Percentiles rank a stretch among this genome's conserved stretches.
Conservation (phyloP, 257 asterid species). For the Echium plantagineum region DNA sequence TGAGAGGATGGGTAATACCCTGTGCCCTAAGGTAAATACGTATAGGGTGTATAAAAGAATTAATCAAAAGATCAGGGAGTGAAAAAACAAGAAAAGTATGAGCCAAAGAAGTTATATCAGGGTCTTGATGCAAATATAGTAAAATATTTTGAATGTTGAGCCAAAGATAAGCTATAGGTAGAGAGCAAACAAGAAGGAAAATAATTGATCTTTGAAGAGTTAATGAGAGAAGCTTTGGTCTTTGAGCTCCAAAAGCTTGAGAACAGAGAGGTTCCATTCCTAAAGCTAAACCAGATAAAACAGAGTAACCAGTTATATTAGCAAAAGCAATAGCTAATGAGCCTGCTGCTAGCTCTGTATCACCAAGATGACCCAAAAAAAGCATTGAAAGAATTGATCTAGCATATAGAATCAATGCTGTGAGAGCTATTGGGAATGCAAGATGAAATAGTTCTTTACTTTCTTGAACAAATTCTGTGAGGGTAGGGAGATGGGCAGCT, state of each 20-base stretch:
- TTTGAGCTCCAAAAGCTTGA: constrained; percentile 69
- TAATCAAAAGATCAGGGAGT: constrained; percentile 56
- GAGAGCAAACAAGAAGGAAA: constrained; percentile 42
- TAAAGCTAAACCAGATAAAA: constrained; percentile 54
- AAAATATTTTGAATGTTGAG: constrained; percentile 48
- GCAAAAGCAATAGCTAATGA: constrained; percentile 74
- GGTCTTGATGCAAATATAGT: constrained; percentile 55
- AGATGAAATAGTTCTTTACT: constrained; percentile 37
- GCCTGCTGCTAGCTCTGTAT: constrained; percentile 57
- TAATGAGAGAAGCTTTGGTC: constrained; percentile 47
- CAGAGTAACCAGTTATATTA: constrained; percentile 57
- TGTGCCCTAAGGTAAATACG: constrained; percentile 84
- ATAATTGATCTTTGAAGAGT: constrained; percentile 50
- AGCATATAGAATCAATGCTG: constrained; percentile 52
- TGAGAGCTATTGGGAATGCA: constrained; percentile 57
- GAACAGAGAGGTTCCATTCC: constrained; percentile 86
- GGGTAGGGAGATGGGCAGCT: constrained; percentile 3
- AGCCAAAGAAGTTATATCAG: constrained; percentile 41
- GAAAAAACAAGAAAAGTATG: constrained; percentile 51
- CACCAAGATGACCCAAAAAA: constrained; percentile 63
- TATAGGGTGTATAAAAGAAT: constrained; percentile 66
- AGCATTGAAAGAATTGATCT: constrained; percentile 70
- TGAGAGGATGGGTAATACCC: constrained; percentile 66
- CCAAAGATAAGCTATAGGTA: constrained; percentile 58
- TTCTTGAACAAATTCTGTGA: constrained; percentile 28